These are phyloP conservation scores for Neostapfia colusana DNA, from an alignment of 176 grass and related monocot genomes.

Conservation along the genomic window DNA sequence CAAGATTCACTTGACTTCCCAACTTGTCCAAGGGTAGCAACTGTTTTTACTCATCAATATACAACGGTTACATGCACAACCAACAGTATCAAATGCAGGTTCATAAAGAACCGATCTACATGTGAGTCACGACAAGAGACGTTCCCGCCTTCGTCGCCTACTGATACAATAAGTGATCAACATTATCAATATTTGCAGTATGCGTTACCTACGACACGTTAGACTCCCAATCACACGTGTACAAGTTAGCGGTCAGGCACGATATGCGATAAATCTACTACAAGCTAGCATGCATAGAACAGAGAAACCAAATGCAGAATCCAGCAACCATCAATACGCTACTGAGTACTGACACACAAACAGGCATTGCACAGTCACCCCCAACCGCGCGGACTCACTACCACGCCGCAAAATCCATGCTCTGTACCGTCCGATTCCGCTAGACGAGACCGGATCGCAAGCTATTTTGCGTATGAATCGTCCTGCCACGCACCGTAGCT, in stretches of 20 bases:
- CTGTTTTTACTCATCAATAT: neutral
- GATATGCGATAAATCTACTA: neutral
- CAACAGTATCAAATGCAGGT: neutral
- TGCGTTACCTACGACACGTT: neutral
- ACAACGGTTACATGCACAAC: neutral
- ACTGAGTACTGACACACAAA: neutral
- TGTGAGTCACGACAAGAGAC: slow-evolving; percentile 13
- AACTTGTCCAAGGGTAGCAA: neutral
- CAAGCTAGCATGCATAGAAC: neutral
- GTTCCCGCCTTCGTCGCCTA: slow-evolving; percentile 13
- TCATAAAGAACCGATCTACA: neutral
- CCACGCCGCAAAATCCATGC: slow-evolving; percentile 20
- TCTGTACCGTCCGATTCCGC: neutral
- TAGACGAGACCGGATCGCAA: neutral
- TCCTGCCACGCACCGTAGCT: slow-evolving; percentile 64
- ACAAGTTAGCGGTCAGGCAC: neutral
- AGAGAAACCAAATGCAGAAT: neutral
- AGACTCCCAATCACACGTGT: neutral
- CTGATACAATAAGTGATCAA: neutral
- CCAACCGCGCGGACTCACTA: neutral
- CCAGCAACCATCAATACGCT: neutral
- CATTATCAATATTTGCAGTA: neutral
- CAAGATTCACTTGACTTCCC: neutral
- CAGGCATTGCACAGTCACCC: slow-evolving; percentile 12
- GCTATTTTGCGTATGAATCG: neutral